Evolutionary conservation across 2,329 filamentous ascomycete species (phyloP).

Genomic region (Lizonia empirigonia): DNA sequence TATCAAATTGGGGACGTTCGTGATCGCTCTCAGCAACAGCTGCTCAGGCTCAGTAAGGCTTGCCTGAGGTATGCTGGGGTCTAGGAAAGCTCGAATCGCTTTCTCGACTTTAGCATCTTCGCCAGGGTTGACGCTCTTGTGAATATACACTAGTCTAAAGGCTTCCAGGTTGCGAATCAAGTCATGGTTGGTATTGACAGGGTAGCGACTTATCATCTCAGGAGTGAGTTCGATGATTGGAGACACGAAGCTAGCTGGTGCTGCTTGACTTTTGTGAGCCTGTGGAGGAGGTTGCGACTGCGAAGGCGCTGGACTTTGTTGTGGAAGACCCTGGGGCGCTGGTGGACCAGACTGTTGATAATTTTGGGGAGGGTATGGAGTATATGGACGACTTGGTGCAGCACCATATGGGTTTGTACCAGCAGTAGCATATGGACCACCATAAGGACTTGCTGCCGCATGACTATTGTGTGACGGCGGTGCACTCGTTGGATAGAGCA

Average conservation of each 20-base stretch:
- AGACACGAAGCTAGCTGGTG: conserved; percentile 5
- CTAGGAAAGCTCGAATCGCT: conserved; percentile 40
- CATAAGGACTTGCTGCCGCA: conserved; percentile 33
- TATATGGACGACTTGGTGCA: conserved; percentile 34
- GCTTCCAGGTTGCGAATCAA: conserved; percentile 43
- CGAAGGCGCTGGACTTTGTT: conserved; percentile 9
- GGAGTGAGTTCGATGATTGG: conserved; percentile 16
- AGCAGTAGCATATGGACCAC: conserved; percentile 37
- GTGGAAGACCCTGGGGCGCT: conserved; percentile 24
- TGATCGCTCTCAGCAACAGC: conserved; percentile 33
- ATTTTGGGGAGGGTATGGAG: conserved; percentile 33
- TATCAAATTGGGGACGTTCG: conserved; percentile 26
- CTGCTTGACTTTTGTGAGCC: conserved; percentile 1
- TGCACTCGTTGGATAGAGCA: conserved; percentile 41
- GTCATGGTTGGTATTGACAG: conserved; percentile 33
- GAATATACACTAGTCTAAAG: conserved; percentile 40
- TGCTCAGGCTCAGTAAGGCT: conserved; percentile 34
- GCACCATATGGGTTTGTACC: conserved; percentile 38
- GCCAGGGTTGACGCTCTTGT: conserved; percentile 28
- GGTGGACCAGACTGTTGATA: conserved; percentile 27
- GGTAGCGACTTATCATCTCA: conserved; percentile 40
- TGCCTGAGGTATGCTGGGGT: conserved; percentile 29
- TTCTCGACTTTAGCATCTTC: conserved; percentile 42
- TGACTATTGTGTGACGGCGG: conserved; percentile 33
- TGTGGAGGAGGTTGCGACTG: conserved; percentile 16